Base-by-base conservation (phyloP, 352 stramenopile genomes). In the Phytophthora lateralis region DNA sequence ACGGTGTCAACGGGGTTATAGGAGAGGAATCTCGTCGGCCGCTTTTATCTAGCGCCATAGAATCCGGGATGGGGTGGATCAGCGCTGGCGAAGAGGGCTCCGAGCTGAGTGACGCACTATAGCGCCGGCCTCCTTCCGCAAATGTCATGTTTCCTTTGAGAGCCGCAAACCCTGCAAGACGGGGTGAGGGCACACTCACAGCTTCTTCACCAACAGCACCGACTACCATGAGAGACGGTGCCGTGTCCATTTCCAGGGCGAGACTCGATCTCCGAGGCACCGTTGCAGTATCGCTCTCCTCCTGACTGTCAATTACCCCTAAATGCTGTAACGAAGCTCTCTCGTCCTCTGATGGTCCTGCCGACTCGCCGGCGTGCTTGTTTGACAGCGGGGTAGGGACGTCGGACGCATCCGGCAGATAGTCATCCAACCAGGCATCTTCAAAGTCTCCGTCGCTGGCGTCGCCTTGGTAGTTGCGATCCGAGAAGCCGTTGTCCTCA, bases 361-460 rank as follows among this genome's bases (percentile, higher is more conserved):
- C 55, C 18, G 37, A 39, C 14, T 54, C 43, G 10, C 45, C 24
- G 7, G 37, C 47, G n/a, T 59, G 12, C 18, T 38, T 18, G 18
- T 3, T 37, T 24, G 60, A 43, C 20, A 49, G 4, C 12, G 53
- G 20, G 7, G 32, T 39, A 10, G 53, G 18, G 10, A 30, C 20
- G 15, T 57, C 37, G 8, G 27, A 17, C 4, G 41, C 37, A 17
- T 60, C 65, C 7, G 54, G 45, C 15, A 80, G 41, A 37, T 76
- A 81, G 58, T 81, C 62, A 11, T 78, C 73, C 4, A 76, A 42
- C 69, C 73, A 81, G 8, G 63, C 62, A 46, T 76, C 68, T 24
- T 74, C 67, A n/a, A 78, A 80, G 32, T 78, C 63, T 7, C 64
- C 63, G 35, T 66, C 55, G 38, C 63, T 73, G 29, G 17, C 21